phyloP scores from a whole-genome alignment of 805 yeast genomes.

The Zygosaccharomyces gambellarensis region DNA sequence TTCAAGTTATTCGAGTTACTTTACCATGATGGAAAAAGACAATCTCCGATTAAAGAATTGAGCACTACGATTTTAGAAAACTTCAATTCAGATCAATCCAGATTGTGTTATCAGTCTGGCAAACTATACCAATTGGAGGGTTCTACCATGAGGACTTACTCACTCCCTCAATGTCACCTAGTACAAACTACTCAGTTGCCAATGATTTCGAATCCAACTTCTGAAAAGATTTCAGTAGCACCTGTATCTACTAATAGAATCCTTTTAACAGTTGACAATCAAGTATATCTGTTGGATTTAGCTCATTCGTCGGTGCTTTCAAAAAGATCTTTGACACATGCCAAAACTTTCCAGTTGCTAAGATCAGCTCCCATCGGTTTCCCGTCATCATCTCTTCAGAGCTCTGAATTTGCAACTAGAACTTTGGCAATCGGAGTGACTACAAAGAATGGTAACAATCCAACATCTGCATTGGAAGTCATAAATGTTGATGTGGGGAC shows the following conservation, averaged over 20 bases:
- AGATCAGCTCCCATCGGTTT: constrained; percentile 22
- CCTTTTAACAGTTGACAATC: constrained; percentile 27
- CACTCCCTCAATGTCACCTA: constrained; percentile 27
- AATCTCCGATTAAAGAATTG: constrained; percentile 21
- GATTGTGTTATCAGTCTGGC: constrained; percentile 28
- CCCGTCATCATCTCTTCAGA: background rate
- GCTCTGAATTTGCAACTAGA: constrained; percentile 13
- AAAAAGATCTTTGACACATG: constrained; percentile 25
- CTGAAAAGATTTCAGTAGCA: constrained; percentile 21
- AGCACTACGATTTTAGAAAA: constrained; percentile 27
- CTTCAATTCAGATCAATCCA: constrained; percentile 16
- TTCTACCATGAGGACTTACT: constrained; percentile 18
- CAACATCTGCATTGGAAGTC: constrained; percentile 30
- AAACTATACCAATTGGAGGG: constrained; percentile 24
- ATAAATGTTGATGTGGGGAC: constrained; percentile 54
- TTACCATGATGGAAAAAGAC: constrained; percentile 6
- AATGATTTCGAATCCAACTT: constrained; percentile 14
- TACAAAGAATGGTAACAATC: constrained; percentile 25
- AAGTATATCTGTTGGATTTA: constrained; percentile 28
- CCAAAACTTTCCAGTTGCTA: constrained; percentile 28
- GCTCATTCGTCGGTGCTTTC: constrained; percentile 25
- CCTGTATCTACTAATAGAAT: constrained; percentile 31
- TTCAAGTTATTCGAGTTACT: constrained; percentile 24
- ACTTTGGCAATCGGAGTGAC: constrained; percentile 32
- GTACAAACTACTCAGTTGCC: constrained; percentile 23